Percentiles rank a stretch among this genome's conserved stretches.
phyloP scores from a whole-genome alignment of 148 eudicot genomes.

The Rhododendron simsii region DNA sequence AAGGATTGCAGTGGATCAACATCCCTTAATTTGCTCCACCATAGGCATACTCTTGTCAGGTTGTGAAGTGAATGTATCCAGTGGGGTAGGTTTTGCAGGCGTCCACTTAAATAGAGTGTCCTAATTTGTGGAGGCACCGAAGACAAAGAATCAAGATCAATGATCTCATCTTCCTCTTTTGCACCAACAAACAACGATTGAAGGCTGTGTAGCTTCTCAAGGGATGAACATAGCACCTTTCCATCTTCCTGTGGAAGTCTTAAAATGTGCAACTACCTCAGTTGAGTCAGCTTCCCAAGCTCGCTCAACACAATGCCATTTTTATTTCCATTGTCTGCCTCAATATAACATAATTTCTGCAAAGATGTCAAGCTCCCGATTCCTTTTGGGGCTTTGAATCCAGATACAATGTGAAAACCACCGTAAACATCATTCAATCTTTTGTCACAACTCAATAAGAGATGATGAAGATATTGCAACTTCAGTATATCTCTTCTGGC shows the following conservation, averaged over 20 bases:
- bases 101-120: background rate
- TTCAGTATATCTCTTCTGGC: too few relatives aligned
- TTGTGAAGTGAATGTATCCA: background rate
- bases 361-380: background rate
- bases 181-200: too few relatives aligned
- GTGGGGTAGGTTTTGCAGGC: background rate
- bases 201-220: too few relatives aligned
- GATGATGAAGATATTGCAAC: too few relatives aligned
- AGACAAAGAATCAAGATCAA: too few relatives aligned
- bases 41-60: background rate
- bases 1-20: conserved; percentile 10
- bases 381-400: background rate
- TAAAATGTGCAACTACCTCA: conserved; percentile 2
- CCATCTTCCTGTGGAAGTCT: background rate
- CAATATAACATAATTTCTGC: background rate
- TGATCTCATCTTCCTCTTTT: too few relatives aligned
- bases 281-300: conserved; percentile 5
- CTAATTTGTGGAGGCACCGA: background rate
- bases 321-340: too few relatives aligned
- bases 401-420: background rate
- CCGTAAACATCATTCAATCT: background rate
- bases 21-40: conserved; percentile 7
- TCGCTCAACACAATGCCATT: background rate
- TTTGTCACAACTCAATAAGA: conserved; percentile 4
- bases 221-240: too few relatives aligned